Percentiles rank a stretch among this genome's conserved stretches.
Conservation (phyloP, 1,284 basidiomycete genomes). For the Sanguinoderma infundibulare region DNA sequence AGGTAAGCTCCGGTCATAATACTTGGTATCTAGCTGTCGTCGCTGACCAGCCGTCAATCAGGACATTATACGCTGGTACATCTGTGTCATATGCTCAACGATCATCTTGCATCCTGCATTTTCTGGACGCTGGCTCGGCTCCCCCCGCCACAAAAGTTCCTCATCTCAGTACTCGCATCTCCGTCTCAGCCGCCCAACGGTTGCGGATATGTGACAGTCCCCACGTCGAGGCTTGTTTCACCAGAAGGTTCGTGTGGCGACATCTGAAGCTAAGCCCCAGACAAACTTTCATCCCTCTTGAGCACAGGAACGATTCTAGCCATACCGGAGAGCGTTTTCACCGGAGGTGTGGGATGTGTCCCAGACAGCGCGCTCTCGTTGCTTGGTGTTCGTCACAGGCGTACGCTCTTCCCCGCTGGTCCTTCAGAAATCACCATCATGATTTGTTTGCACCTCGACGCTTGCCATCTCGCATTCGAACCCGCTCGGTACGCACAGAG, state of each 20-base stretch:
- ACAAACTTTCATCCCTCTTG: neutral
- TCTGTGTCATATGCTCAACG: neutral
- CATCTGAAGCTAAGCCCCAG: neutral
- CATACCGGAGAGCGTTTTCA: no score
- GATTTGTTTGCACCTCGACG: neutral
- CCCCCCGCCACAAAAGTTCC: neutral
- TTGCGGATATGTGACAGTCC: neutral
- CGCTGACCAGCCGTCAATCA: neutral
- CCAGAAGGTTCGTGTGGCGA: neutral
- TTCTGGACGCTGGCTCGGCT: neutral
- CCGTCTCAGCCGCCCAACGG: no score
- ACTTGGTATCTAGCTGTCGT: neutral
- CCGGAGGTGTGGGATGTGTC: no score
- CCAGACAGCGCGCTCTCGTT: no score
- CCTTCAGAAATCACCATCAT: neutral
- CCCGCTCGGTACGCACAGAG: neutral
- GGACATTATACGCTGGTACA: neutral
- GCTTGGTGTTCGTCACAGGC: neutral
- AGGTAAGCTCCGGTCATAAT: neutral
- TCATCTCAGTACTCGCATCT: neutral
- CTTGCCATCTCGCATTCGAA: neutral
- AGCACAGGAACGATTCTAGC: neutral
- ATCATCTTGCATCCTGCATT: constrained; percentile 1
- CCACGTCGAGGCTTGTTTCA: neutral
- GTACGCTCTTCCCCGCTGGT: neutral